phyloP scores from a whole-genome alignment of 2,329 filamentous ascomycete species.

The Chalaropsis ovoidea region DNA sequence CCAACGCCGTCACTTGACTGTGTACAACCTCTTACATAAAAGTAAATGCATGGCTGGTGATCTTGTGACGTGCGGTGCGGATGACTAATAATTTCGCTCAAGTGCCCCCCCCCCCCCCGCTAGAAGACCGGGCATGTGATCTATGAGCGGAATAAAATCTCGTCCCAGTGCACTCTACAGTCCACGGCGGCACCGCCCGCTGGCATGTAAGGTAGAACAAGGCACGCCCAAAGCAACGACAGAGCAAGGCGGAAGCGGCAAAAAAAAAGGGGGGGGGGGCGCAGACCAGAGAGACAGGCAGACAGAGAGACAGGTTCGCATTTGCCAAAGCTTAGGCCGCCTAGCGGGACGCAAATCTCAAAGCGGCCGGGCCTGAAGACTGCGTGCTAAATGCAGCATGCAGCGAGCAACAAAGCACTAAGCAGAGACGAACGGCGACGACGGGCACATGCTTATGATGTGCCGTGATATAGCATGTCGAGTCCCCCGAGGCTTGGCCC shows the following conservation, averaged over 20 bases:
- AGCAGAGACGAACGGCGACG: not conserved
- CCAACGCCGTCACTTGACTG: conserved; percentile 2
- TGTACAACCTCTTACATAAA: not conserved
- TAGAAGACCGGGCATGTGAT: no score
- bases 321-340: not conserved
- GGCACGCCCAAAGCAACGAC: not conserved
- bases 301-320: not conserved
- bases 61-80: not conserved
- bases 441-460: not conserved
- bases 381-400: not conserved
- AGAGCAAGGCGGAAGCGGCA: not conserved
- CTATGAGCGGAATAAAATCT: not conserved
- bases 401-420: not conserved
- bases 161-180: no score
- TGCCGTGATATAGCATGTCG: not conserved
- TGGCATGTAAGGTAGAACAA: not conserved
- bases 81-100: not conserved
- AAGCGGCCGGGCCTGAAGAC: not conserved
- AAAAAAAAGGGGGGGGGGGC: not conserved
- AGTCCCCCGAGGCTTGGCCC: not conserved
- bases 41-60: not conserved
- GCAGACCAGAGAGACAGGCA: not conserved
- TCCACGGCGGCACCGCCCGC: not conserved
- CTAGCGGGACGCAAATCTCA: not conserved
- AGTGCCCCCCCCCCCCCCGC: no score